Evolutionary conservation across 768 basidiomycete genomes (phyloP).

Genomic region (Multifurca ochricompacta): DNA sequence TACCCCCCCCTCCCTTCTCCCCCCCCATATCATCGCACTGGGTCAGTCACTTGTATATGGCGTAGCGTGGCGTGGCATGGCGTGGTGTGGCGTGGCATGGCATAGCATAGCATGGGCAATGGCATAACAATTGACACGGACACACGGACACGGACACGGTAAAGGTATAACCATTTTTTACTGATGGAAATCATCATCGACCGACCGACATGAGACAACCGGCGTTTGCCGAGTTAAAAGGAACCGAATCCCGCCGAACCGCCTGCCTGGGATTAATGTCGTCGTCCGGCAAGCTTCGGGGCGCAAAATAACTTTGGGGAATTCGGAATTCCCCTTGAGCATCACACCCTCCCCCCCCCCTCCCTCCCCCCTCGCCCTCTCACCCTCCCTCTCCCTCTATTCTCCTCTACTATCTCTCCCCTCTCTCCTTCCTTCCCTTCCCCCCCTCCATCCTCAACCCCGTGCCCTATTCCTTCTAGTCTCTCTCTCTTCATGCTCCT

Average conservation of each 20-base stretch:
- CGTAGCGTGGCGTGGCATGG: neutral
- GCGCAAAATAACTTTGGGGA: slow-evolving; percentile 9
- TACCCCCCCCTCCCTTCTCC: no score
- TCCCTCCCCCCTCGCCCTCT: no score
- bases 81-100: neutral
- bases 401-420: no score
- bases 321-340: slow-evolving; percentile 6
- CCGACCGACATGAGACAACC: slow-evolving; percentile 9
- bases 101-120: no score
- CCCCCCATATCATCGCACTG: no score
- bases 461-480: no score
- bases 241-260: slow-evolving; percentile 2
- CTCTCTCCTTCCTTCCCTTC: no score
- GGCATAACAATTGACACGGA: no score
- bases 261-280: neutral
- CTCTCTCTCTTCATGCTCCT: no score
- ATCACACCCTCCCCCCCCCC: neutral
- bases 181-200: slow-evolving; percentile 7
- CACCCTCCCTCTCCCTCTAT: no score
- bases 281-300: slow-evolving; percentile 13
- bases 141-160: neutral
- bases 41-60: no score
- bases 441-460: no score
- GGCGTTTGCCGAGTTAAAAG: neutral
- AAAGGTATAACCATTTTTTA: neutral